Evolutionary conservation across 1,284 basidiomycete genomes (phyloP), one percentile per base, ranked within the genome.

Genomic region (Marasmius sp.): DNA sequence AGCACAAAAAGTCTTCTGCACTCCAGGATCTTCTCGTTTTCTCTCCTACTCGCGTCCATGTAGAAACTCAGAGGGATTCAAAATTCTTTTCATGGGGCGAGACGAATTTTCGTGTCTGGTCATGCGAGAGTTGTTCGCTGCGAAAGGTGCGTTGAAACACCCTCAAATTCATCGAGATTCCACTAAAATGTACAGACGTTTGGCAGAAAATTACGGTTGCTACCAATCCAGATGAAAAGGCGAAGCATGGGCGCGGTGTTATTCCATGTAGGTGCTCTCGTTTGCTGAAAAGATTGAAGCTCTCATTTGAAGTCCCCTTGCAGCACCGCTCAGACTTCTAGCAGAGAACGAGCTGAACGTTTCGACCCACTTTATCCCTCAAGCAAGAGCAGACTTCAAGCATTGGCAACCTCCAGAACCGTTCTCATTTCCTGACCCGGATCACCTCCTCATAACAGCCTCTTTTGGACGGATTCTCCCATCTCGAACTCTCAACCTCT

Each of bases 391-490:
- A 0, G 82, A 79, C 1, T 89, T 92, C 72, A 85, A 75, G 66
- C 69, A 73, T 50, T 90, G 89, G 89, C 71, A 77, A 71, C 89
- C 27, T 45, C 83, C 83, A 68, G 68, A 75, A 57, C 79, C 84
- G 16, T 86, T 87, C 69, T 63, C 70, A 9, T 37, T 66, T 18
- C 77, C 76, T 5, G 73, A 74, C n/a, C 64, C 71, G 0, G 72
- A 82, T 3, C 83, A 90, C 65, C 69, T 98, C 10, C 82, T 98
- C 7, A 68, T 98, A 4, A 97, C 95, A 0, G 95, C 94, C 9
- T 97, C 95, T 0, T 98, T 98, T 69, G 96, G 96, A 0, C 89
- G 94, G 58, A 92, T 98, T 64, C 83, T 98, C 22, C 87, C 94
- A 0, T 72, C 81, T 2, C 67, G 77, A 0, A 77, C 95, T 50